A percentile compares a stretch with the other conserved stretches of the same genome.
phyloP scores from a whole-genome alignment of 305 asterid species.

The Caryopteris hybrid region DNA sequence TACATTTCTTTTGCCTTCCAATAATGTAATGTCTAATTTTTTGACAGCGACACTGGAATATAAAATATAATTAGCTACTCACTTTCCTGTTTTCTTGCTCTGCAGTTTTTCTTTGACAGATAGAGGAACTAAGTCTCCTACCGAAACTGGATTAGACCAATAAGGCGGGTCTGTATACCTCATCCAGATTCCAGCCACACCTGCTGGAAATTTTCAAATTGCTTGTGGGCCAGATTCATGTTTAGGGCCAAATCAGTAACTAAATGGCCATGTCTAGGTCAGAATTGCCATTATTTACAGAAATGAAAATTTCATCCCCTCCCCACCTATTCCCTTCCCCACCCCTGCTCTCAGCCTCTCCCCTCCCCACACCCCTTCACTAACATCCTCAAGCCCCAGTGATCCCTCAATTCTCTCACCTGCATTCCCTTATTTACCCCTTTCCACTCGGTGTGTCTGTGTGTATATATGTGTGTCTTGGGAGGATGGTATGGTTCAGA shows the following conservation, averaged over 20 bases:
- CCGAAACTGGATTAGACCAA: slow-evolving; percentile 33
- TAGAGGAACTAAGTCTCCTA: slow-evolving; percentile 32
- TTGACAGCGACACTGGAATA: background rate
- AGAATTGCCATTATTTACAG: slow-evolving; percentile 23
- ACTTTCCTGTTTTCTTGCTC: slow-evolving; percentile 42
- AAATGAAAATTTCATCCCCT: slow-evolving; percentile 18
- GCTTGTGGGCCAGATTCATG: slow-evolving; percentile 26
- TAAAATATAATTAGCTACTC: slow-evolving; percentile 20
- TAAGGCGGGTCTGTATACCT: slow-evolving; percentile 35
- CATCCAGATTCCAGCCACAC: slow-evolving; percentile 30
- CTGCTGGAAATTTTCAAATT: slow-evolving; percentile 33
- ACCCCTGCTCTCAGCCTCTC: slow-evolving; percentile 18
- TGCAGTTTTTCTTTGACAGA: slow-evolving; percentile 34
- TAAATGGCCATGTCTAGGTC: slow-evolving; percentile 35
- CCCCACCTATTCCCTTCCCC: slow-evolving; percentile 20
- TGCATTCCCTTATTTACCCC: slow-evolving; percentile 1
- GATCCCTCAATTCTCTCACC: background rate
- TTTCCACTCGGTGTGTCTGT: background rate
- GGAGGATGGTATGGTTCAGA: slow-evolving; percentile 1
- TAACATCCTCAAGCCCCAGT: background rate
- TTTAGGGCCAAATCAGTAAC: slow-evolving; percentile 23
- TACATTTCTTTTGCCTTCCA: background rate
- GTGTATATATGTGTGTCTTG: background rate
- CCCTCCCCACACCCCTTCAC: slow-evolving; percentile 21
- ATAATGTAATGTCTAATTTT: background rate